Conservation (phyloP, 805 yeast species). For the Kluyveromyces starmeri region DNA sequence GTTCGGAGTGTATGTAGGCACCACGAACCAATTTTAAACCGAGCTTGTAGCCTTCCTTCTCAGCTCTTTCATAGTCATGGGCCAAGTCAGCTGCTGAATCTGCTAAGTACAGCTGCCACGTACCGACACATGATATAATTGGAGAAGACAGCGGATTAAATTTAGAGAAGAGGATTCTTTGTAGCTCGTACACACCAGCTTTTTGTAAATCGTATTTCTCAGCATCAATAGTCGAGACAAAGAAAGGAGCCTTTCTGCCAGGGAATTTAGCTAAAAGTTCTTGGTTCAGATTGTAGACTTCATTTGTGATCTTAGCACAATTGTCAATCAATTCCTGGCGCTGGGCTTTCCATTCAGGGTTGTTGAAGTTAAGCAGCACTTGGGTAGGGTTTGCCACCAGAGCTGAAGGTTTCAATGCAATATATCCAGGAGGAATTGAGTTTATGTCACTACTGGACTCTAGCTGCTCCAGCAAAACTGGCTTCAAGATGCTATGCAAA, state of each 20-base stretch:
- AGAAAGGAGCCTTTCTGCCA: conserved; percentile 59
- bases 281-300: conserved; percentile 44
- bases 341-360: conserved; percentile 43
- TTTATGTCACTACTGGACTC: conserved; percentile 40
- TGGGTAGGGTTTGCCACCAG: conserved; percentile 68
- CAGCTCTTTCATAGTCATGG: conserved; percentile 58
- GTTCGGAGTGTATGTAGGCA: conserved; percentile 88
- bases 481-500: conserved; percentile 56
- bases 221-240: conserved; percentile 79
- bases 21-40: conserved; percentile 92
- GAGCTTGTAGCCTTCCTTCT: conserved; percentile 51
- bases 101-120: conserved; percentile 84
- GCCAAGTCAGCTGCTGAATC: conserved; percentile 56
- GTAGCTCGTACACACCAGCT: conserved; percentile 78
- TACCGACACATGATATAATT: conserved; percentile 67
- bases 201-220: conserved; percentile 82
- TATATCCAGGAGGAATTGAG: conserved; percentile 80
- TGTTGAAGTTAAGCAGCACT: conserved; percentile 52
- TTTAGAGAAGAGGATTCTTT: conserved; percentile 65
- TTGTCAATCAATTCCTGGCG: conserved; percentile 55
- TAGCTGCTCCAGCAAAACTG: conserved; percentile 59
- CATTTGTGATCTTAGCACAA: conserved; percentile 54
- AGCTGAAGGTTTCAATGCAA: conserved; percentile 92
- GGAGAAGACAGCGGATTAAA: conserved; percentile 56
- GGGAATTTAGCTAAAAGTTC: conserved; percentile 46